Conservation (phyloP, 306 rosid genomes). For the Ziziphus jujuba region DNA sequence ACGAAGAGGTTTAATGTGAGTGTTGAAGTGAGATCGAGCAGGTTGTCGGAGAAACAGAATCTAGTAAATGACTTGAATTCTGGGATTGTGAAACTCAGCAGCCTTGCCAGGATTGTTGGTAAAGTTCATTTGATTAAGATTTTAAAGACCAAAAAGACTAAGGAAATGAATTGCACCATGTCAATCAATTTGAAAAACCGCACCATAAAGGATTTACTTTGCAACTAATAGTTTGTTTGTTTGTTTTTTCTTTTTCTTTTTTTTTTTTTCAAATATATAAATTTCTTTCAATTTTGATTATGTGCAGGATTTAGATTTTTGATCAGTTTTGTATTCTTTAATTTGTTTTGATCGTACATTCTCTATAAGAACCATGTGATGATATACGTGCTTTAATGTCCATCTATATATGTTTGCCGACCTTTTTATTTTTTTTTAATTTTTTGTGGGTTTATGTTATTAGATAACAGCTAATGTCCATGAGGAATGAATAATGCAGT, state of each 20-base stretch:
- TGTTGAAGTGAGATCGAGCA: constrained; percentile 27
- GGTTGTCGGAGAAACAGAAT: constrained; percentile 13
- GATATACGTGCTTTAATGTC: too few relatives aligned
- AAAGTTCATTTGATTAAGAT: constrained; percentile 39
- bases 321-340: too few relatives aligned
- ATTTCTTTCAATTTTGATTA: background rate
- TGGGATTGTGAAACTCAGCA: constrained; percentile 45
- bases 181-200: constrained; percentile 42
- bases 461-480: too few relatives aligned
- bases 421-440: too few relatives aligned
- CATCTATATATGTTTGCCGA: too few relatives aligned
- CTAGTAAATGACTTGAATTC: constrained; percentile 30
- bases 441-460: too few relatives aligned
- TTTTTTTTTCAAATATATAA: background rate
- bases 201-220: constrained; percentile 36
- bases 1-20: constrained; percentile 23
- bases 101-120: constrained; percentile 43
- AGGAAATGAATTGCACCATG: constrained; percentile 47
- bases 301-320: too few relatives aligned
- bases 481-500: too few relatives aligned
- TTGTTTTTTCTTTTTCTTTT: background rate
- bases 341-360: too few relatives aligned
- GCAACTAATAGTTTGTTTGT: constrained; percentile 16
- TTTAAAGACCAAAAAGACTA: constrained; percentile 30
- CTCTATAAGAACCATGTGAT: too few relatives aligned